phyloP scores from a whole-genome alignment of 2,329 filamentous ascomycete genomes.

The Colletotrichum nymphaeae region DNA sequence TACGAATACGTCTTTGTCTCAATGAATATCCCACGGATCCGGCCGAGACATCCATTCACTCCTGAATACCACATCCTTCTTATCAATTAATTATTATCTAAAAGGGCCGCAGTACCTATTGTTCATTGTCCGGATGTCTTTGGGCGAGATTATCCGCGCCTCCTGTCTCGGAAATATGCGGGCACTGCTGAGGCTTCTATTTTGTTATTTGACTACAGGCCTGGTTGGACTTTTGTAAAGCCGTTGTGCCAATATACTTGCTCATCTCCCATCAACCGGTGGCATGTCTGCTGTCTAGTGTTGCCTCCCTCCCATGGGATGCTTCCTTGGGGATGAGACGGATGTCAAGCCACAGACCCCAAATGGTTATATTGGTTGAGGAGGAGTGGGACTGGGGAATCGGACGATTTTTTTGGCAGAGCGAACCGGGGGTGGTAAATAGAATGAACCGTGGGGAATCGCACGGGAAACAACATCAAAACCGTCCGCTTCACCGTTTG shows the following conservation, averaged over 20 bases:
- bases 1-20: background rate
- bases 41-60: background rate
- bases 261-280: background rate
- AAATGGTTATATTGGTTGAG: background rate
- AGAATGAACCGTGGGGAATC: background rate
- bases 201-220: background rate
- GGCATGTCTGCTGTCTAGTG: background rate
- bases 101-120: background rate
- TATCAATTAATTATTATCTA: background rate
- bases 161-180: background rate
- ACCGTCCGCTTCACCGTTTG: background rate
- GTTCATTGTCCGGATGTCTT: background rate
- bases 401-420: conserved; percentile 1
- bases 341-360: background rate
- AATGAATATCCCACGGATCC: background rate
- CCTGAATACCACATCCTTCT: background rate
- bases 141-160: background rate
- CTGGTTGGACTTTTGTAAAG: background rate
- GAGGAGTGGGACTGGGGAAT: background rate
- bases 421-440: conserved; percentile 3
- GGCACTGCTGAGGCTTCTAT: background rate
- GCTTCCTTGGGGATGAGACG: background rate
- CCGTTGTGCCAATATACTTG: background rate
- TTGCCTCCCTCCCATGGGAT: background rate
- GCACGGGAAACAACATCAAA: background rate